Conservation (phyloP, 1,284 basidiomycete species). For the Sanghuangporus weigelae region DNA sequence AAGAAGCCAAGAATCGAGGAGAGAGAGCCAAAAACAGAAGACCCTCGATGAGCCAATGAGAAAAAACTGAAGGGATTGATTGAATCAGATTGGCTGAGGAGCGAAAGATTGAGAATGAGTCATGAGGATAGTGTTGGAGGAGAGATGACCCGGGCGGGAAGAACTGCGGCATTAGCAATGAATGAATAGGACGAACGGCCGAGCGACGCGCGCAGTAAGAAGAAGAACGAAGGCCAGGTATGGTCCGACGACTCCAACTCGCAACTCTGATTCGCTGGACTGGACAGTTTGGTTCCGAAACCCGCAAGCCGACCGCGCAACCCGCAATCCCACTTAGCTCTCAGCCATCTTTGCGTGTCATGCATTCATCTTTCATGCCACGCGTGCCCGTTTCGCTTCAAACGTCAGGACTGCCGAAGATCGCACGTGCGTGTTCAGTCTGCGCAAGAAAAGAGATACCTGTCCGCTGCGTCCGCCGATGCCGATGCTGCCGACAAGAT, state of each 20-base stretch:
- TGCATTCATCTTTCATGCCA: no score
- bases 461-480: not conserved
- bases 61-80: not conserved
- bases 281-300: not conserved
- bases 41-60: not conserved
- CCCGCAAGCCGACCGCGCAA: not conserved
- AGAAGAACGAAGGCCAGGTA: no score
- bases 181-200: no score
- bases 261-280: not conserved
- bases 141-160: no score
- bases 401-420: no score
- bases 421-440: not conserved
- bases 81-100: not conserved
- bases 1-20: not conserved
- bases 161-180: no score
- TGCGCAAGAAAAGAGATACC: not conserved
- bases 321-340: not conserved
- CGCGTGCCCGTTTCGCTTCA: no score
- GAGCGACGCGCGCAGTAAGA: no score
- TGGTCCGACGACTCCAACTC: no score
- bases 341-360: no score
- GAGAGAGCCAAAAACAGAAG: not conserved
- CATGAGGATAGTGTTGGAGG: no score
- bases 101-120: not conserved
- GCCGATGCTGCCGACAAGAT: not conserved